phyloP scores from a whole-genome alignment of 2,329 filamentous ascomycete genomes.

The Thielaviopsis populi region DNA sequence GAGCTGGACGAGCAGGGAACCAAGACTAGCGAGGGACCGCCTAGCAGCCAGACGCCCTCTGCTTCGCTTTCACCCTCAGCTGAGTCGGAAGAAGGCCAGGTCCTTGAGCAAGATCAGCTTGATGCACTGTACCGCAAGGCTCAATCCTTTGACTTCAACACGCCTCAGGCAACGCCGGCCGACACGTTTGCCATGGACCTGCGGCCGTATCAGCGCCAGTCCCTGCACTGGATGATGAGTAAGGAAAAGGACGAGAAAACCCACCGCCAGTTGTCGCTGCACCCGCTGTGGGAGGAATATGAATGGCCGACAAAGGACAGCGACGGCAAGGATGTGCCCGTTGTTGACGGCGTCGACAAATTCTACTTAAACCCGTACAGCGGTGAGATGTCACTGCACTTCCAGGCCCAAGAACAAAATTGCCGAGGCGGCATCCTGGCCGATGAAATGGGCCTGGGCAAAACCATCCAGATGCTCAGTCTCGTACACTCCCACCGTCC shows the following conservation, averaged over 20 bases:
- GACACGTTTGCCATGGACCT: slow-evolving; percentile 69
- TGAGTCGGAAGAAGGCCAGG: slow-evolving; percentile 51
- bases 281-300: slow-evolving; percentile 96
- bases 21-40: slow-evolving; percentile 27
- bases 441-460: slow-evolving; percentile 95
- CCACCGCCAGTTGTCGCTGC: slow-evolving; percentile 68
- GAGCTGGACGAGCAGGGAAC: slow-evolving; percentile 57
- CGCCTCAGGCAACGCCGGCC: slow-evolving; percentile 71
- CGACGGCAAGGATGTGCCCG: slow-evolving; percentile 60
- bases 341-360: slow-evolving; percentile 45
- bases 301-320: slow-evolving; percentile 75
- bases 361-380: slow-evolving; percentile 98
- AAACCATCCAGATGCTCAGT: slow-evolving; percentile 97
- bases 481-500: slow-evolving; percentile 66
- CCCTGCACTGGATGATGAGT: slow-evolving; percentile 86
- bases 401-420: slow-evolving; percentile 85
- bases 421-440: slow-evolving; percentile 87
- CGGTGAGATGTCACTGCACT: slow-evolving; percentile 79
- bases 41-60: not conserved
- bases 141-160: slow-evolving; percentile 90
- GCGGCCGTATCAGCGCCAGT: slow-evolving; percentile 88
- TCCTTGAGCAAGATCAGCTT: slow-evolving; percentile 88
- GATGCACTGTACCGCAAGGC: slow-evolving; percentile 91
- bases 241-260: slow-evolving; percentile 74
- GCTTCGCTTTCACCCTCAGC: not conserved